These are phyloP conservation scores for Peronosclerospora sorghi DNA, from an alignment of 352 stramenopile genomes.

Conservation along the genomic window DNA sequence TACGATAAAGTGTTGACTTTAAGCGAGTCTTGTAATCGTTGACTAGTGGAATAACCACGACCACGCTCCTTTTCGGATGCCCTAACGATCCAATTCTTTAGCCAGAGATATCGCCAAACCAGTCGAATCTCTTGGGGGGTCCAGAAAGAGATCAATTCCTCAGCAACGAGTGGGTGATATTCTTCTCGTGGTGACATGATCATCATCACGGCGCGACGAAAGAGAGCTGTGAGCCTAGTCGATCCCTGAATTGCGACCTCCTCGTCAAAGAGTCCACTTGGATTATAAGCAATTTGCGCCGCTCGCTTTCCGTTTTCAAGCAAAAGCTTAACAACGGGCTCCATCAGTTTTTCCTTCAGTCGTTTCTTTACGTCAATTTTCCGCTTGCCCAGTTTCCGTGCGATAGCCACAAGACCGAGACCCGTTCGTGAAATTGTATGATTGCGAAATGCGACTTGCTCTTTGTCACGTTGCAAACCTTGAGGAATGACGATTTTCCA, in stretches of 20 bases:
- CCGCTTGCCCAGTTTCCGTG: constrained; percentile 48
- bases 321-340: constrained; percentile 41
- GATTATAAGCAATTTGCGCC: constrained; percentile 28
- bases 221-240: constrained; percentile 53
- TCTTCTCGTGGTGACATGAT: constrained; percentile 55
- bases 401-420: constrained; percentile 52
- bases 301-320: constrained; percentile 54
- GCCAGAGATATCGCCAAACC: constrained; percentile 77
- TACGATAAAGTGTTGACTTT: constrained; percentile 65
- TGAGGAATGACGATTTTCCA: constrained; percentile 55
- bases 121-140: constrained; percentile 54
- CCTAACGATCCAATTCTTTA: constrained; percentile 79
- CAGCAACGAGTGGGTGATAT: constrained; percentile 69
- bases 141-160: constrained; percentile 80
- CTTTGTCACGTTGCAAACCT: constrained; percentile 41
- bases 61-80: constrained; percentile 58
- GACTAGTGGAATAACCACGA: constrained; percentile 50
- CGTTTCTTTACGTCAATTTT: constrained; percentile 75
- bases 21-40: constrained; percentile 53
- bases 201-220: constrained; percentile 74
- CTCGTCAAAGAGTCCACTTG: constrained; percentile 48
- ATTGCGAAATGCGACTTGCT: constrained; percentile 52
- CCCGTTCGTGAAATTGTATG: constrained; percentile 44
- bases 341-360: constrained; percentile 52
- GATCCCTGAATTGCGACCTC: constrained; percentile 47